Conservation (phyloP, 1,284 basidiomycete species). For the Flammula alnicola region DNA sequence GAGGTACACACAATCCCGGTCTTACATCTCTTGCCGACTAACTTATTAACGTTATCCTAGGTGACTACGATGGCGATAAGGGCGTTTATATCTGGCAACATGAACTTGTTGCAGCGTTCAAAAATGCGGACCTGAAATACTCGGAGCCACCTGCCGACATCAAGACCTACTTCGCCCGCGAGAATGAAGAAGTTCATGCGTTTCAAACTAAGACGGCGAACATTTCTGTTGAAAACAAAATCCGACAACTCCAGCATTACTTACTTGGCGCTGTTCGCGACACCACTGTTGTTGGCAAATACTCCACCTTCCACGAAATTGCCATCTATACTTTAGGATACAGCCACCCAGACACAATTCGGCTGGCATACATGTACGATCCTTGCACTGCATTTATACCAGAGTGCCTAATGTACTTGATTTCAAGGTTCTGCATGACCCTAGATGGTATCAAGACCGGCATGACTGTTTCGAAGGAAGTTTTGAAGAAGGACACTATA, state of each 20-base stretch:
- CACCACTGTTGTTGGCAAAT: slow-evolving; percentile 53
- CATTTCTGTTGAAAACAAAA: slow-evolving; percentile 25
- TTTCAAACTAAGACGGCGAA: slow-evolving; percentile 37
- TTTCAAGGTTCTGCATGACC: slow-evolving; percentile 57
- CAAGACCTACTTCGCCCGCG: slow-evolving; percentile 42
- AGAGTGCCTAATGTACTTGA: background rate
- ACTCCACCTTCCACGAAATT: slow-evolving; percentile 61
- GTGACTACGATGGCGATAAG: slow-evolving; percentile 59
- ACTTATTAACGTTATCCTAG: slow-evolving; percentile 25
- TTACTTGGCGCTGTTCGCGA: slow-evolving; percentile 54
- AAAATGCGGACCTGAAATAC: slow-evolving; percentile 49
- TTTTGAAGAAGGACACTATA: slow-evolving; percentile 33
- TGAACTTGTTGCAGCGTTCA: slow-evolving; percentile 53
- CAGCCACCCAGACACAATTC: slow-evolving; percentile 47
- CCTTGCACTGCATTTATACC: background rate
- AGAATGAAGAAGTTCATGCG: slow-evolving; percentile 48
- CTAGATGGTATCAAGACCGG: slow-evolving; percentile 70
- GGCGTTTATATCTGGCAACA: slow-evolving; percentile 49
- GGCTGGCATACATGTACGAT: slow-evolving; percentile 63
- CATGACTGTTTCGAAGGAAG: slow-evolving; percentile 42
- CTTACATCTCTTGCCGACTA: background rate
- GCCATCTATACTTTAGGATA: slow-evolving; percentile 58
- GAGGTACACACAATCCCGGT: slow-evolving; percentile 38
- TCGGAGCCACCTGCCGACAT: slow-evolving; percentile 51
- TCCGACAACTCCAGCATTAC: slow-evolving; percentile 48